Evolutionary conservation across 2,329 filamentous ascomycete genomes (phyloP), one percentile per base, ranked within the genome.

Genomic region (Sporothrix brunneoviolacea): DNA sequence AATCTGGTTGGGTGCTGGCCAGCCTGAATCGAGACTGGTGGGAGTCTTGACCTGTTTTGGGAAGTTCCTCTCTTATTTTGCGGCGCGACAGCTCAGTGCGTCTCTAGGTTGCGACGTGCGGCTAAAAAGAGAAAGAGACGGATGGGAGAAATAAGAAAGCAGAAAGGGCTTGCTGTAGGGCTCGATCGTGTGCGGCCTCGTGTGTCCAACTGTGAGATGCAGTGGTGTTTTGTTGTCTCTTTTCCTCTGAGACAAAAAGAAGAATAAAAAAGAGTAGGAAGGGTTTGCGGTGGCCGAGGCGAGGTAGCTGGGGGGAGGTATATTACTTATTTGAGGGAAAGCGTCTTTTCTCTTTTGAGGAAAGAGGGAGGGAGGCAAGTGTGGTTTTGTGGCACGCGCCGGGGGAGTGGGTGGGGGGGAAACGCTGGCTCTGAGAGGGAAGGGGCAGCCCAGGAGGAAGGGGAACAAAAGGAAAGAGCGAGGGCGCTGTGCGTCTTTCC

Each of bases 11-110:
- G 73, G 70, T 45, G 19, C 46, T 46, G 55, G 40, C 50, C 56
- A 55, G 52, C 65, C 70, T 73, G 65, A 65, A 71, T 72, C 62
- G 69, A 73, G 70, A 68, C 67, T 72, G 71, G 70, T 68, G 66
- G 65, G 62, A 48, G 50, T 50, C 54, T 56, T 54, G 49, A 51
- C 59, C 62, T 63, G 45, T 45, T 54, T 49, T 47, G 52, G 52
- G 51, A 49, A 48, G 27, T 48, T 47, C 33, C 47, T 53, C 33
- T 40, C 42, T 41, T 37, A 41, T 41, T 42, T 30, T 40, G 52
- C 43, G 41, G 52, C 48, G 43, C 48, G 52, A 54, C 42, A 50
- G 33, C 33, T 47, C 28, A 36, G 35, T 27, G 38, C 46, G 45
- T 52, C 30, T 37, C 24, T 28, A 30, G 32, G 24, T 30, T 28